These are phyloP conservation scores for Trypethelium eluteriae DNA, from an alignment of 495 filamentous ascomycete genomes.

Conservation along the genomic window DNA sequence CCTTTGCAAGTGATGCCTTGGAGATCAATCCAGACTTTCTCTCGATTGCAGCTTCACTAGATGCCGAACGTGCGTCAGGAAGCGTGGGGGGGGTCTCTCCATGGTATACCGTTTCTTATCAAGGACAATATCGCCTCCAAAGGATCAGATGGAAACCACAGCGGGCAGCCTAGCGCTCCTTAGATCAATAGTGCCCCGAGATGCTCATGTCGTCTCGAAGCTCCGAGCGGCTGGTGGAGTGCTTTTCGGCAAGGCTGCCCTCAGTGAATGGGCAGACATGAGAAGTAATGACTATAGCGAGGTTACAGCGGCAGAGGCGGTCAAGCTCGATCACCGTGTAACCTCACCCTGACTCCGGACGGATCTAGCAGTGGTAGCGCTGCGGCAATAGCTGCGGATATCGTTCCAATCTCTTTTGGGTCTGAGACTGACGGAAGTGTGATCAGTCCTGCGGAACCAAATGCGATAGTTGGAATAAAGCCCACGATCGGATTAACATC, in stretches of 20 bases:
- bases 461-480: slow-evolving; percentile 59
- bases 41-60: slow-evolving; percentile 49
- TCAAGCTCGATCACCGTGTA: slow-evolving; percentile 58
- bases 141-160: slow-evolving; percentile 38
- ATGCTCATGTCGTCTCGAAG: slow-evolving; percentile 53
- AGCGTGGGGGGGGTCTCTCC: slow-evolving; percentile 51
- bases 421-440: slow-evolving; percentile 69
- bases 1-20: slow-evolving; percentile 42
- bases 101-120: slow-evolving; percentile 66
- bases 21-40: slow-evolving; percentile 57
- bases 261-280: slow-evolving; percentile 72
- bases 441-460: slow-evolving; percentile 62
- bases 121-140: slow-evolving; percentile 50
- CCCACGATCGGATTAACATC: slow-evolving; percentile 59
- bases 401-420: slow-evolving; percentile 56
- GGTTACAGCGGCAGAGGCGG: slow-evolving; percentile 61
- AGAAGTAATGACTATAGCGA: slow-evolving; percentile 62
- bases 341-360: slow-evolving; percentile 61
- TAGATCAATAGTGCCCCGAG: slow-evolving; percentile 56
- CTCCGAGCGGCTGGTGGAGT: slow-evolving; percentile 60
- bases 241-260: slow-evolving; percentile 59
- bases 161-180: slow-evolving; percentile 50
- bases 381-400: slow-evolving; percentile 54
- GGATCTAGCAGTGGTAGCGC: slow-evolving; percentile 58
- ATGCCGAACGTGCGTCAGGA: slow-evolving; percentile 50